phyloP scores from a whole-genome alignment of 2,329 filamentous ascomycete genomes.

The Kalmusia sp. region DNA sequence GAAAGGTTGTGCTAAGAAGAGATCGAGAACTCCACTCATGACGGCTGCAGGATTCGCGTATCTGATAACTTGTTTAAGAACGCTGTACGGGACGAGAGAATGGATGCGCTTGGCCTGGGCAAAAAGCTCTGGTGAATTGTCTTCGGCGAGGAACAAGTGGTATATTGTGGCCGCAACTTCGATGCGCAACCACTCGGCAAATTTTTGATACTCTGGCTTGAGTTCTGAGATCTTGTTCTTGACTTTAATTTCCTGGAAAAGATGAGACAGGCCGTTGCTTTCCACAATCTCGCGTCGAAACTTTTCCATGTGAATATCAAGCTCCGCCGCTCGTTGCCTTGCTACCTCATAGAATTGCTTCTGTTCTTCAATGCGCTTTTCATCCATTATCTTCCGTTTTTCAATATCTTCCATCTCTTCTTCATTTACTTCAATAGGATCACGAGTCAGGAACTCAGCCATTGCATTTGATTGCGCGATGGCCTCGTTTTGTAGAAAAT shows the following conservation, averaged over 20 bases:
- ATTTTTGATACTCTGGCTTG: conserved; percentile 95
- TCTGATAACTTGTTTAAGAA: conserved; percentile 96
- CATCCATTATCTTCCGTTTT: conserved; percentile 81
- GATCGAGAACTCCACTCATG: conserved; percentile 92
- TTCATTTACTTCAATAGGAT: conserved; percentile 77
- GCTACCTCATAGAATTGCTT: conserved; percentile 96
- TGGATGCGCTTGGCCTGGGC: conserved; percentile 94
- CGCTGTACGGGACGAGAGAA: conserved; percentile 88
- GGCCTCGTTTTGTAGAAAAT: conserved; percentile 81
- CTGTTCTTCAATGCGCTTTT: conserved; percentile 89
- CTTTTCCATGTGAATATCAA: conserved; percentile 97
- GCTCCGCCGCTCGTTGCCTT: conserved; percentile 83
- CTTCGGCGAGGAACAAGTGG: conserved; percentile 95
- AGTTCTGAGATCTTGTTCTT: conserved; percentile 88
- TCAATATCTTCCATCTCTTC: conserved; percentile 85
- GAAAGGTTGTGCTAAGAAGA: conserved; percentile 95
- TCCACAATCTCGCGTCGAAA: conserved; percentile 73
- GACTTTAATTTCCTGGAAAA: conserved; percentile 91
- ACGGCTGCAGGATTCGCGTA: conserved; percentile 96
- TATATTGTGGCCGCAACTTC: conserved; percentile 97
- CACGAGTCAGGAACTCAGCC: conserved; percentile 77
- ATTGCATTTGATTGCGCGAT: conserved; percentile 85
- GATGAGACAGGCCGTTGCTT: conserved; percentile 84
- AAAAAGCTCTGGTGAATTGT: conserved; percentile 96
- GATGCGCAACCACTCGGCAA: conserved; percentile 97